Percentiles rank a stretch among this genome's conserved stretches.
Evolutionary conservation across 768 basidiomycete genomes (phyloP).

Genomic region (Sarcodon aspratus): DNA sequence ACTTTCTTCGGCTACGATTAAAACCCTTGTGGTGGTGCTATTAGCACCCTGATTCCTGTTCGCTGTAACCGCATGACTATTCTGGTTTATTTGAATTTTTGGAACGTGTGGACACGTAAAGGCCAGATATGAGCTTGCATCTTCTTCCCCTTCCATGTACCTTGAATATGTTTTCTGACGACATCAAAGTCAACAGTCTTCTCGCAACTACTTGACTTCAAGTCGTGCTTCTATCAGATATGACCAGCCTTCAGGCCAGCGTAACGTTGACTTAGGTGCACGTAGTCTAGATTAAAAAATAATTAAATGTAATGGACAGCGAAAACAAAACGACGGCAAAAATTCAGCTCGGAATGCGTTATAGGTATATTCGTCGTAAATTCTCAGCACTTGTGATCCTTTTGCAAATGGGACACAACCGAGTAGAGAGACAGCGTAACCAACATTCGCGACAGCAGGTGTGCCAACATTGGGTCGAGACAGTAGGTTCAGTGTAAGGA

Average conservation of each 20-base stretch:
- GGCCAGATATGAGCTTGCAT: conserved; percentile 78
- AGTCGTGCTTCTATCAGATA: too few species aligned
- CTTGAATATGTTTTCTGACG: conserved; percentile 3
- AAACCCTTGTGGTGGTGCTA: conserved; percentile 55
- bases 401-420: conserved; percentile 81
- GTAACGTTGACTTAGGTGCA: too few species aligned
- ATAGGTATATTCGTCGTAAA: conserved; percentile 67
- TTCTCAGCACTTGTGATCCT: conserved; percentile 73
- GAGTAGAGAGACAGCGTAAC: conserved; percentile 74
- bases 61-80: conserved; percentile 34
- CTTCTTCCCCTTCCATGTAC: conserved; percentile 2
- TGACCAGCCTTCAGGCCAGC: too few species aligned
- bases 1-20: conserved; percentile 36
- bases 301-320: too few species aligned
- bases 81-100: conserved; percentile 29
- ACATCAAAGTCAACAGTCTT: too few species aligned
- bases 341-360: neutral
- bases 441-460: conserved; percentile 77
- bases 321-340: too few species aligned
- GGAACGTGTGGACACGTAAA: conserved; percentile 53
- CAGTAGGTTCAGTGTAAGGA: conserved; percentile 65
- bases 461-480: conserved; percentile 83
- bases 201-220: too few species aligned
- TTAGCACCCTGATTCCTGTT: conserved; percentile 9
- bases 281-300: too few species aligned